Base-by-base conservation (phyloP, 495 filamentous ascomycete species). In the Rhizodiscina lignyota region DNA sequence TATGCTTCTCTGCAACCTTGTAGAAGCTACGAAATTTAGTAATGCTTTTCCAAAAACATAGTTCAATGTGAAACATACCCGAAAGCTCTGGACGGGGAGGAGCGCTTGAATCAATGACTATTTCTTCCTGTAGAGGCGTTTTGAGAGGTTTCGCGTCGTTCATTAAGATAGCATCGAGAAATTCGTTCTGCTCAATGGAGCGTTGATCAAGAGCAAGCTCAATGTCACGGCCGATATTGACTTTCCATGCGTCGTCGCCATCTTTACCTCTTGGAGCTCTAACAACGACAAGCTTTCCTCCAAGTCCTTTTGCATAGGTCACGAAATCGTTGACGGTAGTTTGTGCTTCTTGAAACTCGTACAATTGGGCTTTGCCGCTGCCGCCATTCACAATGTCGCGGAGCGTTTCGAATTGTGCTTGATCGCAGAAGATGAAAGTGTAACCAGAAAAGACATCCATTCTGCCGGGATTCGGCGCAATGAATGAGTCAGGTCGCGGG, bases 141-240 rank as follows among this genome's bases (percentile, higher is more conserved):
- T 77, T 70, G 13, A 94, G 58, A 18, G 64, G 57, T 37, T 67
- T 73, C 3, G 80, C 70, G 59, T 94, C 76, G 36, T 74, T 77
- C 8, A 58, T 72, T 13, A 96, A 54, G 32, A 97, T 94, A 2
- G 81, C 81, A 56, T 93, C 84, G 5, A 97, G 64, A 41, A 97
- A 94, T 42, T 94, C 86, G 32, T 77, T 83, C 52, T 94, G 89
- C 37, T 86, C 76, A 32, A 94, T 75, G 16, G 86, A 72, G 3
- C 82, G 72, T 16, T 77, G 58, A 30, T 65, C 64, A 12, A 65
- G 77, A 84, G 84, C 94, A 2, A 74, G 64, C 34, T 68, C 64
- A 34, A 67, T 61, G 3, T 61, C 51, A 4, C 69, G 69, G 39
- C 77, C 73, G 12, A 49, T 62, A 2, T 70, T 63, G 43, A 6